phyloP scores from a whole-genome alignment of 2,329 filamentous ascomycete species.

The Talaromyces sp. region DNA sequence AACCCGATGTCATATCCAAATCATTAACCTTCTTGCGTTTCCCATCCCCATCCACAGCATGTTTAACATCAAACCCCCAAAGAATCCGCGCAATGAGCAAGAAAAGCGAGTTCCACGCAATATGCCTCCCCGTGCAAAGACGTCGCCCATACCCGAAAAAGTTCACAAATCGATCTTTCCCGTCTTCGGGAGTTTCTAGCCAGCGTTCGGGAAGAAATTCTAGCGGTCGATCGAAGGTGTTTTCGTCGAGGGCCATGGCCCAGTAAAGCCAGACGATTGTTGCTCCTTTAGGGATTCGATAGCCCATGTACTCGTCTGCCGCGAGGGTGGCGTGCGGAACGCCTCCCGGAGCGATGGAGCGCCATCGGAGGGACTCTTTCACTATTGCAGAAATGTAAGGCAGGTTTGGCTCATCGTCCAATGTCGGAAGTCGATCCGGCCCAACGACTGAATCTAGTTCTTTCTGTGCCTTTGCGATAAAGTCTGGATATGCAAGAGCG shows the following conservation, averaged over 20 bases:
- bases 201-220: conserved; percentile 42
- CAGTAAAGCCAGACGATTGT: conserved; percentile 46
- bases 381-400: conserved; percentile 32
- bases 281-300: conserved; percentile 50
- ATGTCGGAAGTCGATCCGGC: conserved; percentile 30
- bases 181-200: conserved; percentile 41
- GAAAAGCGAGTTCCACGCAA: conserved; percentile 40
- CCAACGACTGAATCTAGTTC: conserved; percentile 39
- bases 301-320: conserved; percentile 51
- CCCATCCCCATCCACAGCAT: conserved; percentile 19
- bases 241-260: conserved; percentile 44
- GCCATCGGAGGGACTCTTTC: conserved; percentile 34
- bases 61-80: conserved; percentile 33
- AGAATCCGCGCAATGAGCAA: conserved; percentile 60
- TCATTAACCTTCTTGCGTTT: conserved; percentile 30
- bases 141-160: conserved; percentile 59
- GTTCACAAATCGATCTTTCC: conserved; percentile 48
- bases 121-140: conserved; percentile 40
- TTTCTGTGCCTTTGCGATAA: conserved; percentile 40
- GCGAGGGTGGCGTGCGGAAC: conserved; percentile 48
- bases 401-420: conserved; percentile 28
- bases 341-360: conserved; percentile 41
- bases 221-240: conserved; percentile 30
- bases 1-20: conserved; percentile 25
- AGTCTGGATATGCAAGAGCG: conserved; percentile 42